Evolutionary conservation across 306 rosid species (phyloP), one percentile per base, ranked within the genome.

Genomic region (Lathyrus tuberosus): DNA sequence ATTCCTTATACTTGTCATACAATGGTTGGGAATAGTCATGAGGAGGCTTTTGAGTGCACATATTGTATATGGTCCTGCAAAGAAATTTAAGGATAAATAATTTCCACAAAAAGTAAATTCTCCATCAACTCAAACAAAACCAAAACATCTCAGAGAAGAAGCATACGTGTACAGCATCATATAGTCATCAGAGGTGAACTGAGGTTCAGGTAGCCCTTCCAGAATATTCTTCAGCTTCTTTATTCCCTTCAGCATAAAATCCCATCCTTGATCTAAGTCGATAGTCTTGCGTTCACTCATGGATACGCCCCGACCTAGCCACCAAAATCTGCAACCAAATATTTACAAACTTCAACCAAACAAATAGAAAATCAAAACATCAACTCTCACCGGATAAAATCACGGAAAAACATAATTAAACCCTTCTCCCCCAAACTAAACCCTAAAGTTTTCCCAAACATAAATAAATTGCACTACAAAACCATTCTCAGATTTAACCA

Each of bases 41-140:
- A 13, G 96, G 96, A 46, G 89, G 86, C 84, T 89, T 89, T 20
- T 89, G 96, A 4, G 96, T 89, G 66, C 96, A 89, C 96, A 89
- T 89, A 56, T 86, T 86, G 31, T 86, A 89, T 78, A 89, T 86
- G 47, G 91, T 86, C 76, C 96, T 89, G 81, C 76, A 69, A 72
- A 14, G 28, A 10, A 48, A 78, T 44, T 72, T 41, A 80, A 79
- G 77, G 77, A 80, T 76, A 70, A 44, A 15, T 4, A 59, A 53
- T 14, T 15, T 35, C 4, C 46, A 20, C 8, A 57, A 48, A 58
- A 58, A 40, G 14, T 5, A 58, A 24, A 62, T 8, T 47, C 18
- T 56, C 65, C 46, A 28, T 63, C 37, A 62, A 62, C 47, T 60
- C 44, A 14, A 35, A 48, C 47, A 66, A 12, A 71, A 58, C 42